A percentile compares a stretch with the other conserved stretches of the same genome.
phyloP scores from a whole-genome alignment of 805 yeast genomes.

The Wickerhamomyces ciferrii region DNA sequence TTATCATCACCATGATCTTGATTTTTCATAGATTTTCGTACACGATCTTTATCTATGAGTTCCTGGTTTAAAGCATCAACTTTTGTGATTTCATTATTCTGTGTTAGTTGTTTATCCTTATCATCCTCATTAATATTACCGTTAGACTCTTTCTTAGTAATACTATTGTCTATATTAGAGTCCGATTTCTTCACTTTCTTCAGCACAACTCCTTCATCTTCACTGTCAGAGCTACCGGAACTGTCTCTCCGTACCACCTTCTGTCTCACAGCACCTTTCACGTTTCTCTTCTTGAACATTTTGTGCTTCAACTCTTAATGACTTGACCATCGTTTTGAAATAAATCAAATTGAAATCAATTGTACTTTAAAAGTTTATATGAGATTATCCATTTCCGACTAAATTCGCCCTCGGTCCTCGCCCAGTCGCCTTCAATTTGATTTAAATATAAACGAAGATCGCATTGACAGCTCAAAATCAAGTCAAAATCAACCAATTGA shows the following conservation, averaged over 20 bases:
- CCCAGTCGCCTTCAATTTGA: no score
- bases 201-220: constrained; percentile 7
- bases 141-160: background rate
- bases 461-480: no score
- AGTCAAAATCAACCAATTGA: no score
- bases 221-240: constrained; percentile 5
- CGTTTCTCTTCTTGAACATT: constrained; percentile 36
- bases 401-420: no score
- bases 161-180: background rate
- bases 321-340: no score
- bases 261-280: constrained; percentile 14
- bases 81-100: constrained; percentile 21
- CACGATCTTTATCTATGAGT: constrained; percentile 11
- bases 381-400: no score
- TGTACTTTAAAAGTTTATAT: no score
- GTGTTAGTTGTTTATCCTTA: constrained; percentile 3
- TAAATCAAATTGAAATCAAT: no score
- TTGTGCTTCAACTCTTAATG: no score
- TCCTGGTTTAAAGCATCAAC: constrained; percentile 17
- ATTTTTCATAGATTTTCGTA: constrained; percentile 5
- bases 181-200: constrained; percentile 2
- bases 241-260: constrained; percentile 5
- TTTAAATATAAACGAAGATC: no score
- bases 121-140: background rate
- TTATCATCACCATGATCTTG: constrained; percentile 10